Evolutionary conservation across 1,284 basidiomycete genomes (phyloP), one percentile per base, ranked within the genome.

Genomic region (Blastosporella zonata): DNA sequence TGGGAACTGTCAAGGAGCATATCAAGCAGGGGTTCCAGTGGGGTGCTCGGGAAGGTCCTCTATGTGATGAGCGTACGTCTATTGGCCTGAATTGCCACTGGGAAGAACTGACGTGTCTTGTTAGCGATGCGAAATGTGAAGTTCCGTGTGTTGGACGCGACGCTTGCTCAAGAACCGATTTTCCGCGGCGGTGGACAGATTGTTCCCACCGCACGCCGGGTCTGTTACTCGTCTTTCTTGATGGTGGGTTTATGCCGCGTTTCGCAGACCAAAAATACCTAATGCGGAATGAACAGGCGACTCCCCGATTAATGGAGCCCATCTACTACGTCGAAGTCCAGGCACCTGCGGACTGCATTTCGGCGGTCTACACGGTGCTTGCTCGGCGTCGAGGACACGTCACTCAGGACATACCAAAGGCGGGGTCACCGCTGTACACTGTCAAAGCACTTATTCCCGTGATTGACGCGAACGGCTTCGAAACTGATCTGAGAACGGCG

Each of bases 21-120:
- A 88, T 99, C 63, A 96, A 93, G 70, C 97, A 99, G 70, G 97
- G 97, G 27, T 99, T 99, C 85, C 97, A 97, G 66, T 99, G 97
- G 97, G 97, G 92, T 49, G 86, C 96, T 42, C 78, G 96, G 38
- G 97, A 99, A 73, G 97, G 97, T 1, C 97, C 97, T 17, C 65
- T 99, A 43, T 97, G 95, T 64, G 97, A 99, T 65, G 97, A 99
- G 72, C 97, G 93, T 96, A 62, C 80, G 93, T 81, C 38, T 46
- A 12, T 53, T 18, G 5, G 42, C 10, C 43, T 10, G 46, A 22
- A 21, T 31, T 6, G 21, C 39, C 36, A 42, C 29, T 53, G n/a
- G 8, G 36, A 46, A 42, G 9, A 43, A 21, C 29, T 43, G 42
- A 46, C 40, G 46, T n/a, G 31, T 36, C 18, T 48, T 31, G 47